A percentile compares a stretch with the other conserved stretches of the same genome.
phyloP scores from a whole-genome alignment of 148 eudicot genomes.

The Cornus kousa region DNA sequence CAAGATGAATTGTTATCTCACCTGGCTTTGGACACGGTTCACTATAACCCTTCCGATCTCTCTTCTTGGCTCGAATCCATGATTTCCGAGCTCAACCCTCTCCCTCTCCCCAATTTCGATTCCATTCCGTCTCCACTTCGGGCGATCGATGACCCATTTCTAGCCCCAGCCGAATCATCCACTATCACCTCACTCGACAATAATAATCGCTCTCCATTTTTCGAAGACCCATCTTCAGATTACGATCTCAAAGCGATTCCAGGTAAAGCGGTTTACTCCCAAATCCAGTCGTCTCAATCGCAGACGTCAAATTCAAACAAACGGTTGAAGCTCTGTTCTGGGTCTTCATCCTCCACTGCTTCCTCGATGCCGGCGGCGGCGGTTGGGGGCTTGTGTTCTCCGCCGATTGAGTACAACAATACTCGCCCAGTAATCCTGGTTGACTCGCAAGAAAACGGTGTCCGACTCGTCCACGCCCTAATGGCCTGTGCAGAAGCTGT shows the following conservation, averaged over 20 bases:
- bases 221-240: constrained; percentile 36
- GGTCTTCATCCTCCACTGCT: not conserved
- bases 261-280: constrained; percentile 48
- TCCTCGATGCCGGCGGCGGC: constrained; percentile 23
- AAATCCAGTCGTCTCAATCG: not conserved
- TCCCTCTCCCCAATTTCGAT: constrained; percentile 7
- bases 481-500: constrained; percentile 52
- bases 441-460: constrained; percentile 37
- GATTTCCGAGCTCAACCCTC: constrained; percentile 53
- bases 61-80: constrained; percentile 60
- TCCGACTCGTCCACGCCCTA: constrained; percentile 32
- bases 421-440: constrained; percentile 20
- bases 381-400: constrained; percentile 17
- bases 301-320: not conserved
- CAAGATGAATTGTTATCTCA: constrained; percentile 44
- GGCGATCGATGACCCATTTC: not conserved
- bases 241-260: constrained; percentile 70
- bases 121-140: not conserved
- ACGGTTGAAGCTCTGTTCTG: constrained; percentile 1
- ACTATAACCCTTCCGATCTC: constrained; percentile 67
- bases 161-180: constrained; percentile 6
- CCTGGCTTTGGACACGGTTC: constrained; percentile 45
- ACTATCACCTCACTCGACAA: constrained; percentile 3
- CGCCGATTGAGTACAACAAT: constrained; percentile 27
- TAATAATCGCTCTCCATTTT: not conserved